phyloP scores from a whole-genome alignment of 768 basidiomycete species.

The Sistotremastrum suecicum region DNA sequence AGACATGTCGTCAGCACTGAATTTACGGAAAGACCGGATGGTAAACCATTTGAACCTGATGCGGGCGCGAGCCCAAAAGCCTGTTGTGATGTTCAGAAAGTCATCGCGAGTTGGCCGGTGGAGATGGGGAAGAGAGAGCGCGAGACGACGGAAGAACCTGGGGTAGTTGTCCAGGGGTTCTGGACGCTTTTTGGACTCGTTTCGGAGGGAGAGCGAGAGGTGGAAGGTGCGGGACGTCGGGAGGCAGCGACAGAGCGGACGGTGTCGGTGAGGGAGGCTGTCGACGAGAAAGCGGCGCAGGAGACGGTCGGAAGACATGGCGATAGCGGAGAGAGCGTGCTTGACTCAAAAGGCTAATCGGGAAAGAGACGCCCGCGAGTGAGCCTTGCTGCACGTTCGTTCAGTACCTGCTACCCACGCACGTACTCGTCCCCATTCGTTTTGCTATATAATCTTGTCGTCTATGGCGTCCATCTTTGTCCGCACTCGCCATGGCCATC shows the following conservation, averaged over 20 bases:
- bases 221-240: background rate
- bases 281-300: background rate
- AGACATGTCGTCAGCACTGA: slow-evolving; percentile 93
- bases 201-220: background rate
- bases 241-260: background rate
- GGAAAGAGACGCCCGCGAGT: too few relatives aligned
- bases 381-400: too few relatives aligned
- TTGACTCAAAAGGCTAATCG: too few relatives aligned
- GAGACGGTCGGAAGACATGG: too few relatives aligned
- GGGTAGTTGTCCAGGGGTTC: slow-evolving; percentile 50
- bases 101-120: slow-evolving; percentile 82
- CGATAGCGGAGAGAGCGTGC: too few relatives aligned
- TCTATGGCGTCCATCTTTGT: too few relatives aligned
- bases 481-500: too few relatives aligned
- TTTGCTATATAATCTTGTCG: too few relatives aligned
- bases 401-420: too few relatives aligned
- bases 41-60: slow-evolving; percentile 98
- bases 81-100: slow-evolving; percentile 70
- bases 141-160: slow-evolving; percentile 67
- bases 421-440: too few relatives aligned
- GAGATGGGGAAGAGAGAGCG: slow-evolving; percentile 50
- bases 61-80: slow-evolving; percentile 80
- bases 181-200: background rate
- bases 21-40: slow-evolving; percentile 85
- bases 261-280: background rate